These are phyloP conservation scores for Mycena maculata DNA, from an alignment of 768 basidiomycete genomes.

Conservation along the genomic window DNA sequence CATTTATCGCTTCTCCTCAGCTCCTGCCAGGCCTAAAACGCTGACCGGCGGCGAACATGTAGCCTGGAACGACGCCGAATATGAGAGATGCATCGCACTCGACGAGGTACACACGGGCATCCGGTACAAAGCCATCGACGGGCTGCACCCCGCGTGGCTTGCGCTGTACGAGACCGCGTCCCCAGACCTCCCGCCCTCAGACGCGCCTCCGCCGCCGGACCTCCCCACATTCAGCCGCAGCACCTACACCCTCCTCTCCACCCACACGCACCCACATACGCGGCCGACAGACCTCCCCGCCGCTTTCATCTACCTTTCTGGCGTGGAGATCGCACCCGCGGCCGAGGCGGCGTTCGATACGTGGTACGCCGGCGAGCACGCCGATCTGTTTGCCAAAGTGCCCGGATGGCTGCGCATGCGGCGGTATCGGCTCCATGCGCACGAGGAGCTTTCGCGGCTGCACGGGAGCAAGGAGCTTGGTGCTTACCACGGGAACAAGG, in stretches of 20 bases:
- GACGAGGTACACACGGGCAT: no score
- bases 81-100: no score
- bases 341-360: conserved; percentile 43
- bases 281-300: conserved; percentile 25
- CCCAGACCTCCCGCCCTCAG: no score
- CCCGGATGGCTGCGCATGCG: conserved; percentile 47
- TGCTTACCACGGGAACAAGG: no score
- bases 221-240: no score
- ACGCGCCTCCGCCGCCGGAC: no score
- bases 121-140: conserved; percentile 16
- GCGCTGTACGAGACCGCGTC: neutral
- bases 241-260: conserved; percentile 38
- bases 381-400: conserved; percentile 39
- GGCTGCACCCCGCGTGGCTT: neutral
- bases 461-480: neutral
- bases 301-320: conserved; percentile 36
- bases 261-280: conserved; percentile 27
- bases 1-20: no score
- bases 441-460: neutral
- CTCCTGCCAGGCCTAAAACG: no score
- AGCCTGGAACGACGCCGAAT: no score
- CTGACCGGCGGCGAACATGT: no score
- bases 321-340: conserved; percentile 27
- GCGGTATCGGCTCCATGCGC: conserved; percentile 39
- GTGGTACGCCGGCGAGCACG: conserved; percentile 48